phyloP scores from a whole-genome alignment of 176 grass and related monocot genomes.

The Oryza punctata region DNA sequence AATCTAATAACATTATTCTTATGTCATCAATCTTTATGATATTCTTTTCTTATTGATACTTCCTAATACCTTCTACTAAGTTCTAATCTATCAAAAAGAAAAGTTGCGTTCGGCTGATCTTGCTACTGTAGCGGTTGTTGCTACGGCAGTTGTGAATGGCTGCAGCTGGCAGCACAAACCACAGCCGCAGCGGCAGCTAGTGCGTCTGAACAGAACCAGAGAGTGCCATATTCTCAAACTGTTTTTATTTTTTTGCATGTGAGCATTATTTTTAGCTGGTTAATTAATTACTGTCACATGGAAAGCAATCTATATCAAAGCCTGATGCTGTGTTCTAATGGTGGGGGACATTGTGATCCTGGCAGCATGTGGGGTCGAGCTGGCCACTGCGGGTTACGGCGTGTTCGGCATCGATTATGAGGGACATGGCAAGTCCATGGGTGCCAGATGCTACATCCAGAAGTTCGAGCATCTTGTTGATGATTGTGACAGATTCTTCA shows the following conservation, averaged over 20 bases:
- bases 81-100: no score
- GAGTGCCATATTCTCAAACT: background rate
- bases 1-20: no score
- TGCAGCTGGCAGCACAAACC: no score
- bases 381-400: conserved; percentile 58
- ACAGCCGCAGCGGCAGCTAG: no score
- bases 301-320: background rate
- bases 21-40: no score
- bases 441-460: conserved; percentile 77
- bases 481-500: conserved; percentile 78
- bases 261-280: background rate
- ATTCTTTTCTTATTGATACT: no score
- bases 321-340: conserved; percentile 39
- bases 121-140: no score
- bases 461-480: conserved; percentile 67
- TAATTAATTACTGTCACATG: background rate
- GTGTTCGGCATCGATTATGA: conserved; percentile 89
- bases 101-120: no score
- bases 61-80: no score
- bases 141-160: no score
- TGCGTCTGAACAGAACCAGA: background rate
- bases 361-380: conserved; percentile 66
- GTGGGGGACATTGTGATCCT: conserved; percentile 18
- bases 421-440: conserved; percentile 81
- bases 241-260: background rate